Percentiles rank a stretch among this genome's conserved stretches.
phyloP scores from a whole-genome alignment of 2,329 filamentous ascomycete species.

The Talaromyces sp. region DNA sequence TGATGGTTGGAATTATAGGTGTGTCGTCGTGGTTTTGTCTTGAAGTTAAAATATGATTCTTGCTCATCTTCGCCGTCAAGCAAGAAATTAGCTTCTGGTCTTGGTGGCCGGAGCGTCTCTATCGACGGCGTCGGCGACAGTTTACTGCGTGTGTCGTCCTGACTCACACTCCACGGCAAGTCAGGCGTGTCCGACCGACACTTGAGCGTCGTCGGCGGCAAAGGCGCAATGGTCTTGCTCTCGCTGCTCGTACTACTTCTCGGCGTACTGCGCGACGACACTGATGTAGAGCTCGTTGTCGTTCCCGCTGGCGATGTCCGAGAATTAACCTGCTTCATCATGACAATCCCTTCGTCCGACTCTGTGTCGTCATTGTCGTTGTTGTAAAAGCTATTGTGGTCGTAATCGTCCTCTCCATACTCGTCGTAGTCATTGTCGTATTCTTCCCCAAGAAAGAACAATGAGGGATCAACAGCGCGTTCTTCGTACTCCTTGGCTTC shows the following conservation, averaged over 20 bases:
- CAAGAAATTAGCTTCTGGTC: conserved; percentile 63
- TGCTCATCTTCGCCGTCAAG: conserved; percentile 62
- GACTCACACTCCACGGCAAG: conserved; percentile 28
- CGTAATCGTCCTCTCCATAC: conserved; percentile 60
- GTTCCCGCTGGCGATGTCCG: conserved; percentile 45
- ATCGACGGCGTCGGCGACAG: conserved; percentile 74
- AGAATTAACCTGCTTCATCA: conserved; percentile 69
- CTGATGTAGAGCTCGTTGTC: background rate
- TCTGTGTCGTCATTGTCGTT: conserved; percentile 54
- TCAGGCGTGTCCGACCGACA: conserved; percentile 76
- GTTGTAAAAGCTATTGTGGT: background rate
- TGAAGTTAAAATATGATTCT: conserved; percentile 45
- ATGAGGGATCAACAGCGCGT: conserved; percentile 38
- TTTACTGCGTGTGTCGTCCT: conserved; percentile 42
- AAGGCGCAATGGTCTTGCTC: conserved; percentile 81
- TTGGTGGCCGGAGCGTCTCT: conserved; percentile 72
- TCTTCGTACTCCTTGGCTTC: conserved; percentile 79
- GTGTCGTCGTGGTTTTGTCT: conserved; percentile 17
- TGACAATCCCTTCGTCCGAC: conserved; percentile 73
- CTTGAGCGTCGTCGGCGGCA: conserved; percentile 84
- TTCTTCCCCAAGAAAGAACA: conserved; percentile 17
- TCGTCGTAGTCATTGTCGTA: conserved; percentile 55
- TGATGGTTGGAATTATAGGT: conserved; percentile 21
- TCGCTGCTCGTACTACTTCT: conserved; percentile 58
- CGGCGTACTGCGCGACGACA: conserved; percentile 48